Conservation (phyloP, 805 yeast species). For the Naumovozyma castellii region DNA sequence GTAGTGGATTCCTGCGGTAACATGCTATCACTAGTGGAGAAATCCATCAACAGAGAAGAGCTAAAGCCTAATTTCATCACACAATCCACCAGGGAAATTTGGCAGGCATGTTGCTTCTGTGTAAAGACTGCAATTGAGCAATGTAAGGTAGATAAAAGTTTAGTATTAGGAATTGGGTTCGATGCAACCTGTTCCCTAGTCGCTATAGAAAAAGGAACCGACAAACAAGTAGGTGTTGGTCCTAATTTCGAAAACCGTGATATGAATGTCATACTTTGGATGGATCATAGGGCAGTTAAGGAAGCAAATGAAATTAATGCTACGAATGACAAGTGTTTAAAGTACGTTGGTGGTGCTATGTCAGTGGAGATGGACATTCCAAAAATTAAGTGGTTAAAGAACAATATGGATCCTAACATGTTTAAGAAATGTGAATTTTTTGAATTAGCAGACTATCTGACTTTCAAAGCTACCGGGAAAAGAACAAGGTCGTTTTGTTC, state of each 20-base stretch:
- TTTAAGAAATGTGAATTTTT: conserved; percentile 67
- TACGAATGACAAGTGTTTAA: conserved; percentile 67
- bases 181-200: conserved; percentile 97
- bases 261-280: conserved; percentile 90
- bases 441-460: conserved; percentile 85
- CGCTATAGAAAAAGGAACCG: conserved; percentile 55
- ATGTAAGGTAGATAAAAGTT: conserved; percentile 56
- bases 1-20: conserved; percentile 76
- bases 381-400: conserved; percentile 91
- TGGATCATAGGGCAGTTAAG: conserved; percentile 89
- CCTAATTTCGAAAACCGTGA: conserved; percentile 68
- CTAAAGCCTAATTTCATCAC: conserved; percentile 65
- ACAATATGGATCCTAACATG: conserved; percentile 55
- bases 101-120: conserved; percentile 81
- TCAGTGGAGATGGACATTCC: conserved; percentile 98
- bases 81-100: conserved; percentile 83
- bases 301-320: conserved; percentile 78
- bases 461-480: conserved; percentile 80
- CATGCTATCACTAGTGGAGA: conserved; percentile 67
- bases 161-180: conserved; percentile 81
- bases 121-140: conserved; percentile 67
- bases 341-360: conserved; percentile 95
- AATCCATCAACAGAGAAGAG: conserved; percentile 71
- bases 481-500: conserved; percentile 87
- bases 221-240: conserved; percentile 78